phyloP scores from a whole-genome alignment of 371 early-diverging fungal species.

The Mortierella sp. region DNA sequence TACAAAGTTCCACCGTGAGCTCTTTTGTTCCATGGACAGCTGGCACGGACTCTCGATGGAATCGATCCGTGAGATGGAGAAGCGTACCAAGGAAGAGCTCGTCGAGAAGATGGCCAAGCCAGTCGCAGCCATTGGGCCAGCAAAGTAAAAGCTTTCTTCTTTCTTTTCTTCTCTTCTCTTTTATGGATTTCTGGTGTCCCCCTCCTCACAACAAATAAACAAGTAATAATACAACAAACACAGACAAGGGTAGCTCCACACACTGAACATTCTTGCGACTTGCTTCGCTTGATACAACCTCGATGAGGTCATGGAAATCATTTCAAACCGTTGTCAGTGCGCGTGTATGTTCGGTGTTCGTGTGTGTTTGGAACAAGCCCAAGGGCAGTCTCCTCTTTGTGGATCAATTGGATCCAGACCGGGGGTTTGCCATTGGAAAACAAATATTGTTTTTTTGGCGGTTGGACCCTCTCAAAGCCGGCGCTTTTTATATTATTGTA shows the following conservation, averaged over 20 bases:
- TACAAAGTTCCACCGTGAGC: slow-evolving; percentile 68
- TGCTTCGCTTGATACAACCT: not conserved
- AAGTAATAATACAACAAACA: not conserved
- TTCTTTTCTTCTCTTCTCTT: not conserved
- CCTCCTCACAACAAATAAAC: not conserved
- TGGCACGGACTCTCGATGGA: slow-evolving; percentile 83
- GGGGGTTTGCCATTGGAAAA: no score
- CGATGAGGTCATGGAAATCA: no score
- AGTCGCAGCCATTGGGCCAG: slow-evolving; percentile 10
- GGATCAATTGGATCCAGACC: no score
- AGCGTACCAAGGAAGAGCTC: slow-evolving; percentile 71
- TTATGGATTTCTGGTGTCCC: not conserved
- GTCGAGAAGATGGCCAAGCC: slow-evolving; percentile 46
- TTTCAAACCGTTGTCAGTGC: no score
- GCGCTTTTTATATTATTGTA: no score
- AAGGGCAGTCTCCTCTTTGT: no score
- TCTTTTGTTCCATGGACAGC: slow-evolving; percentile 80
- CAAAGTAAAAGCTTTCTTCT: not conserved
- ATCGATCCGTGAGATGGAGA: slow-evolving; percentile 74
- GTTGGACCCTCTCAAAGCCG: no score
- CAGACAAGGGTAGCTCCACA: not conserved
- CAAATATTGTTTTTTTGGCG: no score
- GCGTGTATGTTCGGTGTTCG: no score
- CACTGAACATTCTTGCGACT: not conserved
- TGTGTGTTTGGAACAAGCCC: no score